Conservation (phyloP, 2,329 filamentous ascomycete genomes). For the Verticillium longisporum region DNA sequence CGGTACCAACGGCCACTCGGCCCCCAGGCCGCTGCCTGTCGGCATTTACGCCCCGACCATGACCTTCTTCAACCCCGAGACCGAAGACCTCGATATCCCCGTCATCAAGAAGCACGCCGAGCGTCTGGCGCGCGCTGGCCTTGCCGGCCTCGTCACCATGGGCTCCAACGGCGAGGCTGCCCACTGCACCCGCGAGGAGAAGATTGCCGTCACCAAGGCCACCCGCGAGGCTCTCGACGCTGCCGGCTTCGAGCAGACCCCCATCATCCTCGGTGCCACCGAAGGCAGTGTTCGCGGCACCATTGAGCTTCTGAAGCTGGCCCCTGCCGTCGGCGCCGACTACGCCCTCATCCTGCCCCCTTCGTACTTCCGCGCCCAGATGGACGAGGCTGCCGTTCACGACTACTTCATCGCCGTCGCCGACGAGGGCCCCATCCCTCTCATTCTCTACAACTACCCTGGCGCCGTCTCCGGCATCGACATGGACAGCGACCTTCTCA, state of each 20-base stretch:
- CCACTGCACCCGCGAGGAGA: conserved; percentile 74
- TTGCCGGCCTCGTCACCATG: conserved; percentile 79
- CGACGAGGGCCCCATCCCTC: conserved; percentile 66
- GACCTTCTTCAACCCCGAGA: conserved; percentile 81
- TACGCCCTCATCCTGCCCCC: conserved; percentile 75
- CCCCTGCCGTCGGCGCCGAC: conserved; percentile 64
- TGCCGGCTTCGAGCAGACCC: conserved; percentile 68
- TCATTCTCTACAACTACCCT: conserved; percentile 88
- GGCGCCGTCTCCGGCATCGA: conserved; percentile 82
- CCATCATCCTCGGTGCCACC: conserved; percentile 75
- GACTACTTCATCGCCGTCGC: conserved; percentile 72
- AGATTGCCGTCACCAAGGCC: conserved; percentile 65
- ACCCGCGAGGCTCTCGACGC: conserved; percentile 77
- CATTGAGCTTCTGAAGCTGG: conserved; percentile 65
- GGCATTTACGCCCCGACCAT: conserved; percentile 86
- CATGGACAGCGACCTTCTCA: conserved; percentile 82
- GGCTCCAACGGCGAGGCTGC: conserved; percentile 88
- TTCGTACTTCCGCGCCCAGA: conserved; percentile 73
- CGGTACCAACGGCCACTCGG: conserved; percentile 13
- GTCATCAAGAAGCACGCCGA: conserved; percentile 75
- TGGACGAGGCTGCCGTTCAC: conserved; percentile 66
- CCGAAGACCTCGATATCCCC: conserved; percentile 77
- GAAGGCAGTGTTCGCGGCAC: conserved; percentile 78
- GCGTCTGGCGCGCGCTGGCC: conserved; percentile 68
- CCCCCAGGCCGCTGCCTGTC: conserved; percentile 57